Evolutionary conservation across 2,329 filamentous ascomycete species (phyloP), one percentile per base, ranked within the genome.

Genomic region (Cladophialophora chaetospira): DNA sequence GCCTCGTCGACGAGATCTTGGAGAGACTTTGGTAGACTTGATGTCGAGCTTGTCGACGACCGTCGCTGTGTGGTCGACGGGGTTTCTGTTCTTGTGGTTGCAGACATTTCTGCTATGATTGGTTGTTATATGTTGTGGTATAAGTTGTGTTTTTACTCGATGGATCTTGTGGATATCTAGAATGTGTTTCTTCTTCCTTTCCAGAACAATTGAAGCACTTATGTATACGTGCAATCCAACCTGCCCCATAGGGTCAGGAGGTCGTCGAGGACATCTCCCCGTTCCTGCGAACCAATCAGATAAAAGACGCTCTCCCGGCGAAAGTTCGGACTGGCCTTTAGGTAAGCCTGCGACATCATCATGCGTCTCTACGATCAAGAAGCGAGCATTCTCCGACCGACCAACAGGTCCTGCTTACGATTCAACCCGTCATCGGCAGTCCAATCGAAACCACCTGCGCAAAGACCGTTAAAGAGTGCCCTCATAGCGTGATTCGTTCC

Each of bases 11-110:
- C 23, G n/a, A 51, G 25, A 11, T 6, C 26, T 19, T 51, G 48
- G 23, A 51, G 36, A n/a, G 48, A 40, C 5, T 15, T 25, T 29
- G 48, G 48, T 6, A 51, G 48, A 15, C 48, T 51, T 21, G 48
- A 25, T 1, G 42, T 44, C 42, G 36, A 49, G 23, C 17, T 26
- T 10, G 46, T 36, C 4, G 25, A 9, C 8, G 33, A 33, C 36
- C 48, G 26, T 10, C 36, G 38, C 11, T n/a, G 21, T 11, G 47
- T 36, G 19, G 23, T 44, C 23, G 42, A 25, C 23, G 19, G 2
- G 21, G 33, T 23, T 47, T 47, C 44, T 33, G 25, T 13, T 33
- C 11, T 28, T 10, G 44, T 33, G 4, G 42, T 44, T 9, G 42
- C 13, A 28, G 5, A 13, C 42, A 44, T 44, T 8, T 15, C 11